Percentiles rank a stretch among this genome's conserved stretches.
Conservation (phyloP, 1,284 basidiomycete species). For the Apiotrichum akiyoshidainum region DNA sequence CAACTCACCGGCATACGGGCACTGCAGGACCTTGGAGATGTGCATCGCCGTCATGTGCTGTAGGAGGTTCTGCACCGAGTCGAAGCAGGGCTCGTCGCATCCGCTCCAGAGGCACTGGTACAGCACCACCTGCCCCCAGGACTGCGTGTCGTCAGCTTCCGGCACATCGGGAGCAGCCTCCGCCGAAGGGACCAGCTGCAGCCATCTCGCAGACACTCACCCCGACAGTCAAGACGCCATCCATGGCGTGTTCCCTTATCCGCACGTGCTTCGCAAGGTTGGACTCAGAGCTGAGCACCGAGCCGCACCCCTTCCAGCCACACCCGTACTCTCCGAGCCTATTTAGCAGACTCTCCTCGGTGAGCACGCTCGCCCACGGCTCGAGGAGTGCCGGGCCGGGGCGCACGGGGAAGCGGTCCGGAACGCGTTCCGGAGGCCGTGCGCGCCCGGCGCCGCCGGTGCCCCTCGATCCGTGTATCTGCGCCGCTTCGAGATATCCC, state of each 20-base stretch:
- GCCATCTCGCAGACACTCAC: conserved; percentile 11
- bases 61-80: conserved; percentile 16
- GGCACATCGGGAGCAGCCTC: accelerated
- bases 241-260: conserved; percentile 21
- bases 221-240: conserved; percentile 22
- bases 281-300: conserved; percentile 31
- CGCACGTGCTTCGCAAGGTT: conserved; percentile 30
- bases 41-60: conserved; percentile 39
- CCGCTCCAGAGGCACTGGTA: conserved; percentile 34
- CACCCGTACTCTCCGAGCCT: conserved; percentile 25
- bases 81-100: conserved; percentile 37
- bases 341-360: conserved; percentile 26
- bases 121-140: neutral
- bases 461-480: conserved; percentile 18
- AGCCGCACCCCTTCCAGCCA: conserved; percentile 40
- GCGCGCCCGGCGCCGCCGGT: neutral
- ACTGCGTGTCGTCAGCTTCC: neutral
- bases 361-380: conserved; percentile 29
- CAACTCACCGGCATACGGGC: conserved; percentile 26
- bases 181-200: too few species aligned
- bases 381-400: conserved; percentile 28
- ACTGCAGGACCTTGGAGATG: conserved; percentile 26
- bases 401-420: conserved; percentile 28
- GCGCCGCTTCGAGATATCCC: conserved; percentile 1
- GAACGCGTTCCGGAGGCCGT: conserved; percentile 27